Evolutionary conservation across 768 basidiomycete genomes (phyloP), one percentile per base, ranked within the genome.

Genomic region (Russula foetens): DNA sequence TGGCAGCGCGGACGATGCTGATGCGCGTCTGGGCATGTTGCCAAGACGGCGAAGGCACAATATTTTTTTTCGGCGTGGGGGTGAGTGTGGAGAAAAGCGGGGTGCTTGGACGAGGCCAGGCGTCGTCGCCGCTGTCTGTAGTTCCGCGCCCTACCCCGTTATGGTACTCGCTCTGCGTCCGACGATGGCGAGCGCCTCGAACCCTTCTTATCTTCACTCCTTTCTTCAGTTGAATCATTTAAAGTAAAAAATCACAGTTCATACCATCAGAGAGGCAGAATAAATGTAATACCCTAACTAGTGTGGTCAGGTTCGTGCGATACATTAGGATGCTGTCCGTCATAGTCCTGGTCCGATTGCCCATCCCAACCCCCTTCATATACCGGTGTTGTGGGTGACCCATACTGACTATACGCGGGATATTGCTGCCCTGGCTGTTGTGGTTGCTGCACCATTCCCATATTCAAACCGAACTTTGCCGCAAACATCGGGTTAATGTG

Each of bases 401-500:
- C 56, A 24, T 61, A 62, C 33, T 61, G 56, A n/a, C 9, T 12
- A 44, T 67, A 69, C 14, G 45, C 52, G 7, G 12, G 23, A 46
- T 63, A 59, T n/a, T 46, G 43, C 26, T 62, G 69, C 50, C 67
- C 56, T 46, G 59, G 63, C 60, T 70, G 39, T 8, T 52, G 58
- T 49, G 53, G 61, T 17, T 35, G 50, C 26, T 60, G 62, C 59
- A 58, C 55, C 53, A 68, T 68, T 58, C 68, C 72, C 61, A 79
- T 62, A 51, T 77, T 74, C 58, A 84, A 70, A 26, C 83, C 86
- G 63, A 89, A 86, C 29, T 74, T 74, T 33, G 81, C 79, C 15
- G 88, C 86, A 71, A 92, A 91, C 12, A 84, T 79, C 9, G 90
- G 90, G 66, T 92, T 91, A 60, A 92, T 91, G 67, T 92, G 90